phyloP scores from a whole-genome alignment of 768 basidiomycete genomes.

The Hemileccinum impolitum region DNA sequence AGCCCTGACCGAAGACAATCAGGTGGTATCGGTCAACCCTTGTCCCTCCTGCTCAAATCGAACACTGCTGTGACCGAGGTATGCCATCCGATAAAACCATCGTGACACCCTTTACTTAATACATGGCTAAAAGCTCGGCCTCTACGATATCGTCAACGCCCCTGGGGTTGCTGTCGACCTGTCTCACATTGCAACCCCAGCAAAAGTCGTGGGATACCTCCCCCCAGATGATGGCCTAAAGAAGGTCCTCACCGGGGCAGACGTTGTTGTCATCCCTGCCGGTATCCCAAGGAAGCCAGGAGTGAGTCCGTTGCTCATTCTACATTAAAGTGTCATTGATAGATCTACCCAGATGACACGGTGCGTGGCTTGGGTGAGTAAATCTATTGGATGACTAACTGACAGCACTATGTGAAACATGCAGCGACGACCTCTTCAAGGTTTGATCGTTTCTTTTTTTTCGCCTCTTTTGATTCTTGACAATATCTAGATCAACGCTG shows the following conservation, averaged over 20 bases:
- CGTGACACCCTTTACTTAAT: not conserved
- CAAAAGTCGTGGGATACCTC: slow-evolving; percentile 80
- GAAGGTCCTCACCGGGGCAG: slow-evolving; percentile 79
- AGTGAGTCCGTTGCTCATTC: slow-evolving; percentile 43
- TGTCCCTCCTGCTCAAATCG: slow-evolving; percentile 86
- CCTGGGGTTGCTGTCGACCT: slow-evolving; percentile 96
- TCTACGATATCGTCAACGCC: slow-evolving; percentile 97
- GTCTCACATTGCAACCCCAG: slow-evolving; percentile 87
- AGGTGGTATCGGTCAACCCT: slow-evolving; percentile 97
- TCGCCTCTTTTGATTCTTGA: not conserved
- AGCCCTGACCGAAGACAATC: slow-evolving; percentile 5
- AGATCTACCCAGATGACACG: slow-evolving; percentile 44
- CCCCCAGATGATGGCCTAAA: slow-evolving; percentile 78
- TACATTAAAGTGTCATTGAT: not conserved
- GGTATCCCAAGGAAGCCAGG: slow-evolving; percentile 96
- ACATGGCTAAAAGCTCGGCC: slow-evolving; percentile 54
- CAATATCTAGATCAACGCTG: slow-evolving; percentile 82
- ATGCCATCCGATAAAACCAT: slow-evolving; percentile 9
- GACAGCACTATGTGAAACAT: slow-evolving; percentile 1
- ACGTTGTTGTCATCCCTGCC: slow-evolving; percentile 93
- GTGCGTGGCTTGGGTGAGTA: slow-evolving; percentile 27
- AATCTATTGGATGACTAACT: slow-evolving; percentile 12
- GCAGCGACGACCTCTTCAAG: slow-evolving; percentile 94
- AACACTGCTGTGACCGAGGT: slow-evolving; percentile 82
- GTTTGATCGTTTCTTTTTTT: slow-evolving; percentile 36